phyloP scores from a whole-genome alignment of 2,329 filamentous ascomycete species.

The Aspergillus fumigatus region DNA sequence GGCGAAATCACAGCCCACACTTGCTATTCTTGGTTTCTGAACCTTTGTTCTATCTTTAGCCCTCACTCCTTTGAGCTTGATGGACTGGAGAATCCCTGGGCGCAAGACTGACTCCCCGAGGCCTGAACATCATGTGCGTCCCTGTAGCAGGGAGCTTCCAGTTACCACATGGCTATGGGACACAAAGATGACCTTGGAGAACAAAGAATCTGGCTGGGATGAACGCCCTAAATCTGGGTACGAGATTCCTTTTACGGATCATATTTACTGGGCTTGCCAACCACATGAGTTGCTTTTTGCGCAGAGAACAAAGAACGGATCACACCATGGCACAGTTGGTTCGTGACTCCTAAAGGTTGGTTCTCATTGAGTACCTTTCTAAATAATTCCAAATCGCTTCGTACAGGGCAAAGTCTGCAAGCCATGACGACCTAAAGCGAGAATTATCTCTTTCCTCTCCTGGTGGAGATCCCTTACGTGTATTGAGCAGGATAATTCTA shows the following conservation, averaged over 20 bases:
- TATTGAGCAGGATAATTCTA: slow-evolving; percentile 15
- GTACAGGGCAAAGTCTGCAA: not conserved
- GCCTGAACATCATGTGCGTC: not conserved
- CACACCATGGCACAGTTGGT: not conserved
- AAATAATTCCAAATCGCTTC: not conserved
- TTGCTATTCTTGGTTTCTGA: not conserved
- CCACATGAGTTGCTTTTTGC: not conserved
- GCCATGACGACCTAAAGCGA: not conserved
- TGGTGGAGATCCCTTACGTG: not conserved
- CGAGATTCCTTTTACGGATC: not conserved
- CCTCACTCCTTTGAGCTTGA: not conserved
- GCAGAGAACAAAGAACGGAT: slow-evolving; percentile 6
- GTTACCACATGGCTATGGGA: not conserved
- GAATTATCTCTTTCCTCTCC: not conserved
- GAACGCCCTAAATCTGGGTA: not conserved
- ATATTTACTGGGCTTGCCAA: not conserved
- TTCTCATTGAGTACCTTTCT: not conserved
- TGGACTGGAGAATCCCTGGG: not conserved
- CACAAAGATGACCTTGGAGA: not conserved
- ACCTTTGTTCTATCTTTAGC: not conserved
- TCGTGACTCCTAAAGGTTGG: not conserved
- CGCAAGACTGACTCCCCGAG: not conserved
- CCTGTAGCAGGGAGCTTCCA: not conserved
- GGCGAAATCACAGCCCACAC: not conserved
- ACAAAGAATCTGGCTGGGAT: not conserved